These are phyloP conservation scores for Suillus plorans DNA, from an alignment of 768 basidiomycete genomes.

Conservation along the genomic window DNA sequence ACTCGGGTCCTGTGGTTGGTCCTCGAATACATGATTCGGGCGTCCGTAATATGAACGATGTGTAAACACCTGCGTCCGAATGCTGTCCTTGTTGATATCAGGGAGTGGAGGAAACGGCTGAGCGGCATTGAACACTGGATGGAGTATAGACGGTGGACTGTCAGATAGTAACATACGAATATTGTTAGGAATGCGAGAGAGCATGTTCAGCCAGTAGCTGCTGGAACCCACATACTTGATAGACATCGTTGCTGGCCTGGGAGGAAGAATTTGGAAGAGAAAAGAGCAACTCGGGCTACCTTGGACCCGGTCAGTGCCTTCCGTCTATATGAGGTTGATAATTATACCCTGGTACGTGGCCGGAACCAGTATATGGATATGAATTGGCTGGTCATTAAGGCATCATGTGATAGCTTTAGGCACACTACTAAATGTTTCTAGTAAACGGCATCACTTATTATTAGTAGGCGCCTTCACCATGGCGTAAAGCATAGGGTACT, in stretches of 20 bases:
- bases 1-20: conserved; percentile 65
- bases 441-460: background rate
- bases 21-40: conserved; percentile 76
- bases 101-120: conserved; percentile 57
- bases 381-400: background rate
- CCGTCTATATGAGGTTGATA: background rate
- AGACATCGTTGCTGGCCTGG: background rate
- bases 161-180: conserved; percentile 9
- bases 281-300: background rate
- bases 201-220: conserved; percentile 7
- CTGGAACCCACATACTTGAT: conserved; percentile 5
- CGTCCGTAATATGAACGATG: conserved; percentile 72
- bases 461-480: background rate
- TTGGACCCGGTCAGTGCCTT: background rate
- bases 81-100: conserved; percentile 43
- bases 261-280: background rate
- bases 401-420: background rate
- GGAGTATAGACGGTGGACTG: conserved; percentile 9
- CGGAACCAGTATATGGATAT: background rate
- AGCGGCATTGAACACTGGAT: conserved; percentile 31
- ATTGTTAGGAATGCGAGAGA: conserved; percentile 3
- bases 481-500: background rate
- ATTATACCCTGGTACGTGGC: background rate
- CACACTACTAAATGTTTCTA: background rate
- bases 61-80: conserved; percentile 64